Conservation (phyloP, 352 stramenopile species). For the Phytophthora pini region DNA sequence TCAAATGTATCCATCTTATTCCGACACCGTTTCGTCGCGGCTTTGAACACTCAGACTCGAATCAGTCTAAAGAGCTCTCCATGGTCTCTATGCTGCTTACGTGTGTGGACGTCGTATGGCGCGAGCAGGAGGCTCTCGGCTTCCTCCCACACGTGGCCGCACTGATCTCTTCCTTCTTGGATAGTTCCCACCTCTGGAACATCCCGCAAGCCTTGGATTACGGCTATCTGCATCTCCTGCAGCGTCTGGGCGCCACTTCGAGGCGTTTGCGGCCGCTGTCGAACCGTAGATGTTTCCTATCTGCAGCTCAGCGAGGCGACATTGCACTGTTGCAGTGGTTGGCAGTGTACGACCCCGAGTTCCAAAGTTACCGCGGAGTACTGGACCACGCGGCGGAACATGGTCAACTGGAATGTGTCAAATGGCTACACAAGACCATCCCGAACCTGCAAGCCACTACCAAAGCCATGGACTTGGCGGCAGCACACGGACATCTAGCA, state of each 20-base stretch:
- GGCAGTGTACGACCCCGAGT: constrained; percentile 23
- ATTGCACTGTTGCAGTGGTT: constrained; percentile 36
- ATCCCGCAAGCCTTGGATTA: constrained; percentile 39
- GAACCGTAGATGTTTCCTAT: constrained; percentile 33
- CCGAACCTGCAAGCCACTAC: constrained; percentile 21
- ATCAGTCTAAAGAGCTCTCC: constrained; percentile 17
- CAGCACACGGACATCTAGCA: constrained; percentile 48
- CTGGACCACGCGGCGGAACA: constrained; percentile 42
- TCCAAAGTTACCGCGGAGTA: constrained; percentile 22
- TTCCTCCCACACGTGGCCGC: constrained; percentile 33
- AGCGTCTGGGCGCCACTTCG: constrained; percentile 31
- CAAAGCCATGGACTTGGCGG: constrained; percentile 40
- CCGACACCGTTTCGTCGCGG: constrained; percentile 2
- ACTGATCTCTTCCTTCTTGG: constrained; percentile 38
- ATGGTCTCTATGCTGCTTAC: constrained; percentile 26
- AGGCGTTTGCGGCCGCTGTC: constrained; percentile 28
- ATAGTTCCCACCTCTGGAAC: constrained; percentile 33
- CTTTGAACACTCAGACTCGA: constrained; percentile 8
- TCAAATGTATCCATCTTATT: background rate
- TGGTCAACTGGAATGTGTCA: constrained; percentile 38
- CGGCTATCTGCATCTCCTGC: constrained; percentile 36
- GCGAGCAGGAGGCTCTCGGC: constrained; percentile 19
- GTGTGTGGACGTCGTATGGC: constrained; percentile 31
- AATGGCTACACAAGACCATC: constrained; percentile 35
- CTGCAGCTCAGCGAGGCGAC: constrained; percentile 32